Base-by-base conservation (phyloP, 768 basidiomycete species). In the Auriculariales sp. region DNA sequence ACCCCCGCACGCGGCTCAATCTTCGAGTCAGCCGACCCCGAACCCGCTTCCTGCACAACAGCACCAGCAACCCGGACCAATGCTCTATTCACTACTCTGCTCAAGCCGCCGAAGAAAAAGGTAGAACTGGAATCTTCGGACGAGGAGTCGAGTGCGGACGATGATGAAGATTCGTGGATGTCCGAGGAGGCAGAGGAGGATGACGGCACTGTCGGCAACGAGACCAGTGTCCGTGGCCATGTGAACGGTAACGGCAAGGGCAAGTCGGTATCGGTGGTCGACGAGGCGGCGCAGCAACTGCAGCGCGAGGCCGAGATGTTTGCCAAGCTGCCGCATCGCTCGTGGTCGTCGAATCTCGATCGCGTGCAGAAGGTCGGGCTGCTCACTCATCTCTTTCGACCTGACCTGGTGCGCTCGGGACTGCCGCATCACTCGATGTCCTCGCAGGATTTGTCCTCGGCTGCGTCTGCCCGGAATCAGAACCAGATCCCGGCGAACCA, bases 301-400 rank as follows among this genome's bases (percentile, higher is more conserved):
- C 39, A 7, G 39, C 27, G 22, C 39, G 22, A 12, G 39, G 39
- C 7, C 39, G 39, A 12, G 39, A 44, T 9, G 39, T 11, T 19
- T 35, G 71, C 74, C 53, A 87, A 88, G 64, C 70, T 79, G 12
- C 83, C 83, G 1, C 71, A 74, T 47, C 65, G 73, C 27, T 81
- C 78, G 28, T 83, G 82, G 59, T 19, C n/a, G n/a, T 72, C 75
- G 48, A 77, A 77, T 52, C 62, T 72, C 60, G 78, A 61, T 58
- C 49, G 46, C 28, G 30, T 53, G 24, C 49, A 36, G 24, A 77
- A 63, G 48, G 67, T 72, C 9, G 85, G 84, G 3, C 62, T 83
- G 35, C 64, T 87, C 49, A 75, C 75, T 25, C 77, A 77, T 61
- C 64, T 89, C 35, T 70, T 89, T 70, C 80, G 87, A 54, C 86